phyloP scores from a whole-genome alignment of 768 basidiomycete genomes.

The Guyanaporus albipodus region DNA sequence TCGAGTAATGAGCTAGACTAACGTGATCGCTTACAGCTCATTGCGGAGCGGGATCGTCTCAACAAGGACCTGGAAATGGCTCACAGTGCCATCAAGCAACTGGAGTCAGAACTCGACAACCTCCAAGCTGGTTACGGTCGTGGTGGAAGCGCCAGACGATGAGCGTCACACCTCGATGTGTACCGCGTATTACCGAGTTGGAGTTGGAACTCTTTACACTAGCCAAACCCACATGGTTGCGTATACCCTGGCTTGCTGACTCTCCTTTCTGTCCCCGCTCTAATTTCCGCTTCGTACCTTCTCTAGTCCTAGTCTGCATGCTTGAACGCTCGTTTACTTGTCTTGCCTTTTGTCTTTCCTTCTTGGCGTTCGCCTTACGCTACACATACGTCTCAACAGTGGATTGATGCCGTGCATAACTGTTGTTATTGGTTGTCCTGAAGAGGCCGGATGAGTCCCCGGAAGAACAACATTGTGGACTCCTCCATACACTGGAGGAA shows the following conservation, averaged over 20 bases:
- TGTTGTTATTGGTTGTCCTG: no score
- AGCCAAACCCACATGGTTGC: conserved; percentile 9
- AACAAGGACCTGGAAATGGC: conserved; percentile 98
- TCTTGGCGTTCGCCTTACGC: conserved; percentile 13
- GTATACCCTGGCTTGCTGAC: conserved; percentile 27
- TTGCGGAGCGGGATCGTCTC: conserved; percentile 95
- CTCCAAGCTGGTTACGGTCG: conserved; percentile 84
- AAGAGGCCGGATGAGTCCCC: no score
- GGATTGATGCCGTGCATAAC: conserved; percentile 4
- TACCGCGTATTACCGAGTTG: conserved; percentile 5
- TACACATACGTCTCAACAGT: conserved; percentile 15
- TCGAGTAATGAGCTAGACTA: conserved; percentile 7
- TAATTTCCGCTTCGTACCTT: conserved; percentile 1
- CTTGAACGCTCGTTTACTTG: conserved; percentile 27
- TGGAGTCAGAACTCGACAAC: conserved; percentile 88
- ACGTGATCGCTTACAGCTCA: conserved; percentile 58
- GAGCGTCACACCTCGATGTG: background rate
- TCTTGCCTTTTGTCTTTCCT: conserved; percentile 3
- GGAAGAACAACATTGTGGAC: no score
- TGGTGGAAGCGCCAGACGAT: conserved; percentile 46
- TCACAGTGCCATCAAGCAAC: conserved; percentile 85
- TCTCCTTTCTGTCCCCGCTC: conserved; percentile 17
- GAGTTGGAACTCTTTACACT: background rate
- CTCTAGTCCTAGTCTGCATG: background rate
- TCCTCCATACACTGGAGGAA: no score